phyloP scores from a whole-genome alignment of 2,329 filamentous ascomycete species.

The Neopestalotiopsis sp. region DNA sequence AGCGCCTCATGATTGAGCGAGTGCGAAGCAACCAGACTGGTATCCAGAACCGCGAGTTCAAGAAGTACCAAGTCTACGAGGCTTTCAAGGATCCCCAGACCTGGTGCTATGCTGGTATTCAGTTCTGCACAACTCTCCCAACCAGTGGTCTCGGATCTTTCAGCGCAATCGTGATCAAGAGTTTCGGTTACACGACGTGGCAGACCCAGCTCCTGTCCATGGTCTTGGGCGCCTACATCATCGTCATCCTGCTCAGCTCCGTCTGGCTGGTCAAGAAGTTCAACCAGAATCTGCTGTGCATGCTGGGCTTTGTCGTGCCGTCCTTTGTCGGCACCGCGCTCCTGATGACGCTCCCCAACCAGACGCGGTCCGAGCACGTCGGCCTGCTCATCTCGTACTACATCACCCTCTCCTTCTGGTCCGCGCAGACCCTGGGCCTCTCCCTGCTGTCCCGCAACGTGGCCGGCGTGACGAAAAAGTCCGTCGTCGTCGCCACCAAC shows the following conservation, averaged over 20 bases:
- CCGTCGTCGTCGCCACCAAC: slow-evolving; percentile 69
- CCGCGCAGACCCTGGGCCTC: slow-evolving; percentile 69
- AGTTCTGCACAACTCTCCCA: slow-evolving; percentile 74
- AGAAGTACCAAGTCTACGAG: slow-evolving; percentile 51
- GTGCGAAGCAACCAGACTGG: slow-evolving; percentile 66
- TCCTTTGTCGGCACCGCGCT: slow-evolving; percentile 75
- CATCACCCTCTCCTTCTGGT: slow-evolving; percentile 79
- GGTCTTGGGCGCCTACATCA: slow-evolving; percentile 77
- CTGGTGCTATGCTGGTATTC: slow-evolving; percentile 68
- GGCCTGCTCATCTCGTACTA: slow-evolving; percentile 78
- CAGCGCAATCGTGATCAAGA: slow-evolving; percentile 73
- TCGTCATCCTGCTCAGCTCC: slow-evolving; percentile 69
- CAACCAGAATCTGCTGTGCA: slow-evolving; percentile 70
- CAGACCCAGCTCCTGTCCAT: slow-evolving; percentile 77
- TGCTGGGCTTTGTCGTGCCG: slow-evolving; percentile 70
- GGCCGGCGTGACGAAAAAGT: slow-evolving; percentile 77
- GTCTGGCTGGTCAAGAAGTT: slow-evolving; percentile 72
- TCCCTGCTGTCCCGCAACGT: slow-evolving; percentile 73
- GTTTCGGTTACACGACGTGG: slow-evolving; percentile 68
- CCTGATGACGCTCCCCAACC: slow-evolving; percentile 70
- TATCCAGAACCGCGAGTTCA: slow-evolving; percentile 59
- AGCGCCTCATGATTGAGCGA: slow-evolving; percentile 65
- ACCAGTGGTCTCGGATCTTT: slow-evolving; percentile 76
- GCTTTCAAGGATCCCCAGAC: slow-evolving; percentile 69
- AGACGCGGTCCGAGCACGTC: slow-evolving; percentile 61